phyloP scores from a whole-genome alignment of 331 rosid species.

The Cydonia oblonga region DNA sequence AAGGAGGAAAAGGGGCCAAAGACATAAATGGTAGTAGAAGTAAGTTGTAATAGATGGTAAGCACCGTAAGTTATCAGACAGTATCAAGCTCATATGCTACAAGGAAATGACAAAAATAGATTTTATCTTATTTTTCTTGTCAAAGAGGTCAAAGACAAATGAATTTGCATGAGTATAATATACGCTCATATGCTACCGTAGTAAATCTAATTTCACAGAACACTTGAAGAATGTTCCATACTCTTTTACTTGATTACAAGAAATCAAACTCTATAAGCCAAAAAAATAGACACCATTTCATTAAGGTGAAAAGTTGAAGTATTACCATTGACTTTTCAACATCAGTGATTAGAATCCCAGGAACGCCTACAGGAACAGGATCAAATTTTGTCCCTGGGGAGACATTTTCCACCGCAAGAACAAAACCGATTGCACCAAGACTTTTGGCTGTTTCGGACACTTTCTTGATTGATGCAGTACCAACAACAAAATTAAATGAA shows the following conservation, averaged over 20 bases:
- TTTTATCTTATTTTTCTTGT: neutral
- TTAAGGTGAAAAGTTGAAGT: slow-evolving; percentile 10
- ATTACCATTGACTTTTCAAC: slow-evolving; percentile 73
- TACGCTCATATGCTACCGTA: neutral
- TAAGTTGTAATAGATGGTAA: neutral
- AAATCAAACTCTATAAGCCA: neutral
- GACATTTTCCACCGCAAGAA: slow-evolving; percentile 84
- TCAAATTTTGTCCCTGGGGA: slow-evolving; percentile 91
- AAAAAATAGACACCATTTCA: neutral
- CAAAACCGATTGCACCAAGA: slow-evolving; percentile 97
- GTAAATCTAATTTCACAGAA: neutral
- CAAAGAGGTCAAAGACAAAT: neutral
- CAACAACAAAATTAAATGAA: slow-evolving; percentile 85
- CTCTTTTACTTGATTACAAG: neutral
- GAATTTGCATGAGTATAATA: neutral
- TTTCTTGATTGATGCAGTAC: slow-evolving; percentile 79
- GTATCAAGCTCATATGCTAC: neutral
- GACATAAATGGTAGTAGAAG: neutral
- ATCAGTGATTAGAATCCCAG: slow-evolving; percentile 84
- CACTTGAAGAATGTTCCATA: neutral
- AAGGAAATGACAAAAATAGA: neutral
- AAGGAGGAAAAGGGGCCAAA: neutral
- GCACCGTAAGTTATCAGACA: neutral
- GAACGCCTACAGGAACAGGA: slow-evolving; percentile 84
- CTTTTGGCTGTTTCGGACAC: slow-evolving; percentile 81